Conservation (phyloP, 1,284 basidiomycete genomes). For the Malassezia sp. region DNA sequence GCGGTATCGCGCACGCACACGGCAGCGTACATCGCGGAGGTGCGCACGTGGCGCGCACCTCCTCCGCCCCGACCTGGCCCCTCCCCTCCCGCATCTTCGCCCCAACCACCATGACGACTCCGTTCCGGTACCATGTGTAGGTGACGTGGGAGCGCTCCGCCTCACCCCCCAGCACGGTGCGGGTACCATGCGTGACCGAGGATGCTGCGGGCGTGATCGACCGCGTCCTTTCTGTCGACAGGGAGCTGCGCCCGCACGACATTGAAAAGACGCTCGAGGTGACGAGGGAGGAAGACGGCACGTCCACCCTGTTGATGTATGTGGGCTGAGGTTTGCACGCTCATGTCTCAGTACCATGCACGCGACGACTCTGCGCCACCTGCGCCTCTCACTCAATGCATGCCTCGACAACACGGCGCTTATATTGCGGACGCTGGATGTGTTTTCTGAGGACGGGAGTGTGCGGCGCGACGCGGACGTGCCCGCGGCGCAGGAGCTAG, state of each 20-base stretch:
- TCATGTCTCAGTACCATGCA: slow-evolving; percentile 6
- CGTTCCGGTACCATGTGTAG: slow-evolving; percentile 10
- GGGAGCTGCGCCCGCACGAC: slow-evolving; percentile 32
- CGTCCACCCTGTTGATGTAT: slow-evolving; percentile 2
- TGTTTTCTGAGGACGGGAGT: slow-evolving; percentile 10
- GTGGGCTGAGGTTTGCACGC: not conserved
- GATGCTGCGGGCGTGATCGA: slow-evolving; percentile 19
- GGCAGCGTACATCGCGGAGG: not conserved
- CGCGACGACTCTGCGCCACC: slow-evolving; percentile 32
- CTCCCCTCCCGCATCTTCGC: too few relatives aligned
- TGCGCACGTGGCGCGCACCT: too few relatives aligned
- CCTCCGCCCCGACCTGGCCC: too few relatives aligned
- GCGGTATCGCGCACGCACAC: too few relatives aligned
- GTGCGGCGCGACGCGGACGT: not conserved
- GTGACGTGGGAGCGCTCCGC: slow-evolving; percentile 7
- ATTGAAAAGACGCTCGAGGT: slow-evolving; percentile 24
- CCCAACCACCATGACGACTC: not conserved
- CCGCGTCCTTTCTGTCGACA: slow-evolving; percentile 27
- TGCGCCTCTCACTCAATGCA: slow-evolving; percentile 30
- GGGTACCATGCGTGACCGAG: slow-evolving; percentile 25
- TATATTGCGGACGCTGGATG: slow-evolving; percentile 28
- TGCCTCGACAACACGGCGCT: slow-evolving; percentile 30
- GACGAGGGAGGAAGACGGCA: not conserved
- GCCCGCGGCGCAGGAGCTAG: too few relatives aligned
- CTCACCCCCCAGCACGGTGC: slow-evolving; percentile 25